Conservation (phyloP, 148 eudicot genomes). For the Rhododendron williamsianum region DNA sequence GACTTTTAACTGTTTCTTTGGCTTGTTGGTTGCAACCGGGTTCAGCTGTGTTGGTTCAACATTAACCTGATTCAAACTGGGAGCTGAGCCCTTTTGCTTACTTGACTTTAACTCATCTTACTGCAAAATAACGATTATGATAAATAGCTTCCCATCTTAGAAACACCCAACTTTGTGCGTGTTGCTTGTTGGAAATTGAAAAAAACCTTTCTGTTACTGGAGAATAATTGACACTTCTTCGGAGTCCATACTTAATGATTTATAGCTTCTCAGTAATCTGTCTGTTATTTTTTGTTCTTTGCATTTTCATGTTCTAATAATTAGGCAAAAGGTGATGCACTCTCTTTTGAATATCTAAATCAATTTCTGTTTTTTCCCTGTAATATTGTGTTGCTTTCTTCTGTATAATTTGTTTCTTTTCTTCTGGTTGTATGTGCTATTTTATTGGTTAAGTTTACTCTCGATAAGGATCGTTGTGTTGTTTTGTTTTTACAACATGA, state of each 20-base stretch:
- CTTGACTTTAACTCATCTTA: background rate
- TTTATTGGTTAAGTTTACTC: background rate
- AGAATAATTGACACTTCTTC: background rate
- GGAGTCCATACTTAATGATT: background rate
- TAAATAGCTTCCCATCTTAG: background rate
- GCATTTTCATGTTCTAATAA: background rate
- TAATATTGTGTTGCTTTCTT: background rate
- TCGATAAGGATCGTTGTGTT: background rate
- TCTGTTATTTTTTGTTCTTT: background rate
- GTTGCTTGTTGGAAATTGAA: background rate
- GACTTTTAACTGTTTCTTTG: background rate
- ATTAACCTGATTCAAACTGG: background rate
- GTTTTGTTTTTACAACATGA: background rate
- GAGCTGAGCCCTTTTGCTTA: background rate
- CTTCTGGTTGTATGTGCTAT: background rate
- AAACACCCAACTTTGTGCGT: background rate
- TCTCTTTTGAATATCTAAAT: background rate
- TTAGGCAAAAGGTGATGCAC: background rate
- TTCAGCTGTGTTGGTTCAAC: background rate
- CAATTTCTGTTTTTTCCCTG: background rate
- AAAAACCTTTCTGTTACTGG: background rate
- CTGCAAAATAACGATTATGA: background rate
- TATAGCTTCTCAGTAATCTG: background rate
- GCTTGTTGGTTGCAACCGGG: background rate
- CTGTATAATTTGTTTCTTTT: conserved; percentile 1